phyloP scores from a whole-genome alignment of 768 basidiomycete genomes.

The Rickenella mellea region DNA sequence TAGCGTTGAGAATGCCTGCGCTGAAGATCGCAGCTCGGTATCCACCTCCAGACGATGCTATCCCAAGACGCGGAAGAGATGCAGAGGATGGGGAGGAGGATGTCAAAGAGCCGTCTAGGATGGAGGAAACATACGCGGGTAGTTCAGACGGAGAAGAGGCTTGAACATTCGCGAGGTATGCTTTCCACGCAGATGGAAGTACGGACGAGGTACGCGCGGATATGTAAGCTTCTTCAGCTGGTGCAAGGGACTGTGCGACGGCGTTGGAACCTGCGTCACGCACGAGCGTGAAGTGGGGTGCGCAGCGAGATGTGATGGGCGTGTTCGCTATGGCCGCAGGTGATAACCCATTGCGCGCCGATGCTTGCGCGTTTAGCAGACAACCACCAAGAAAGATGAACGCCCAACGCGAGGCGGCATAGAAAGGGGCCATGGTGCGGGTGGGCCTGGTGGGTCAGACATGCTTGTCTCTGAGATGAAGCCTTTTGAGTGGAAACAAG shows the following conservation, averaged over 20 bases:
- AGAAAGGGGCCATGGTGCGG: too few species aligned
- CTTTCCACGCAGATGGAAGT: conserved; percentile 28
- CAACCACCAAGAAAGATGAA: too few species aligned
- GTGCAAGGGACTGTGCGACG: conserved; percentile 26
- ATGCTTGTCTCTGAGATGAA: too few species aligned
- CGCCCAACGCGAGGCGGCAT: too few species aligned
- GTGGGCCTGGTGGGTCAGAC: too few species aligned
- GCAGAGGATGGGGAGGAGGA: too few species aligned
- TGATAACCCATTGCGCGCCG: too few species aligned
- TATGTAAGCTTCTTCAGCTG: conserved; percentile 27
- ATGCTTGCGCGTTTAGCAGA: too few species aligned
- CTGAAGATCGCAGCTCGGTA: conserved; percentile 46
- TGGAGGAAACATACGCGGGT: conserved; percentile 12
- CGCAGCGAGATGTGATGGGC: not conserved
- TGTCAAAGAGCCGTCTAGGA: not conserved
- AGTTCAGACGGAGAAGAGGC: conserved; percentile 15
- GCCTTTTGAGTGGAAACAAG: too few species aligned
- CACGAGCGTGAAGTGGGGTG: not conserved
- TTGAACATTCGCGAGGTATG: conserved; percentile 29
- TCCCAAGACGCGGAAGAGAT: conserved; percentile 29
- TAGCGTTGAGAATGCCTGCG: conserved; percentile 38
- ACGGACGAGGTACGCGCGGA: conserved; percentile 21
- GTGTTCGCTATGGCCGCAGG: too few species aligned
- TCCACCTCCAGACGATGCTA: conserved; percentile 49
- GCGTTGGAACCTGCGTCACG: conserved; percentile 4